Evolutionary conservation across 1,139 yeast species (phyloP).

Genomic region (Kodamaea suecica): DNA sequence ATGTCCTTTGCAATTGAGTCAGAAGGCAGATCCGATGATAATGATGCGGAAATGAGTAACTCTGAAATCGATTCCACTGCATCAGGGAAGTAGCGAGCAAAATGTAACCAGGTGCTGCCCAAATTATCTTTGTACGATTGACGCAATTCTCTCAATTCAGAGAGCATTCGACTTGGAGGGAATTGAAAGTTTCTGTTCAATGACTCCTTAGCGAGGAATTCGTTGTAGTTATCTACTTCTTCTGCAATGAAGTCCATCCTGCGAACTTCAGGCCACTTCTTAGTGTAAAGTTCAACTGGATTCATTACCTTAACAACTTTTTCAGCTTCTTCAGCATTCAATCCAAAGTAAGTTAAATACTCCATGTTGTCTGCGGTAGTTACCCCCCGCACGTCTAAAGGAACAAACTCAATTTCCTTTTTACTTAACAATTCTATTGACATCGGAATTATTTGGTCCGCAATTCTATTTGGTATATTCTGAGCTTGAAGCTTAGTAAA

Average conservation of each 20-base stretch:
- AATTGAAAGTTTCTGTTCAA: not conserved
- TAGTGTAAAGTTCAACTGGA: conserved; percentile 8
- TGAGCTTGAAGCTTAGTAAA: conserved; percentile 5
- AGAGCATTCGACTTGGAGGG: not conserved
- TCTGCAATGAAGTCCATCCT: conserved; percentile 15
- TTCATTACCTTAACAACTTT: conserved; percentile 12
- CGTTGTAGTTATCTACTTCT: conserved; percentile 2
- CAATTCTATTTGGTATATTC: conserved; percentile 20
- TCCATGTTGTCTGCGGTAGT: conserved; percentile 51
- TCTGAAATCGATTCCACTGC: conserved; percentile 49
- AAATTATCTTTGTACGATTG: conserved; percentile 17
- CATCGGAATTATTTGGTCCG: conserved; percentile 38
- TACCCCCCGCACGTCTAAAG: conserved; percentile 47
- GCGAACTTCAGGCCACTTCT: conserved; percentile 22
- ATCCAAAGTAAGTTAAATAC: conserved; percentile 46
- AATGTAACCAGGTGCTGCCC: conserved; percentile 33
- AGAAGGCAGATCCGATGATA: conserved; percentile 7
- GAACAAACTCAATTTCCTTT: conserved; percentile 31
- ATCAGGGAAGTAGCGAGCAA: conserved; percentile 52
- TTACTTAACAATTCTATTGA: conserved; percentile 29
- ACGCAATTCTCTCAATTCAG: conserved; percentile 28
- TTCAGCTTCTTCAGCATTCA: conserved; percentile 37
- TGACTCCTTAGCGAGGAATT: not conserved
- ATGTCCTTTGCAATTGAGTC: conserved; percentile 12
- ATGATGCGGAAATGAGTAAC: conserved; percentile 25